phyloP scores from a whole-genome alignment of 2,329 filamentous ascomycete species.

The Claviceps pazoutovae region DNA sequence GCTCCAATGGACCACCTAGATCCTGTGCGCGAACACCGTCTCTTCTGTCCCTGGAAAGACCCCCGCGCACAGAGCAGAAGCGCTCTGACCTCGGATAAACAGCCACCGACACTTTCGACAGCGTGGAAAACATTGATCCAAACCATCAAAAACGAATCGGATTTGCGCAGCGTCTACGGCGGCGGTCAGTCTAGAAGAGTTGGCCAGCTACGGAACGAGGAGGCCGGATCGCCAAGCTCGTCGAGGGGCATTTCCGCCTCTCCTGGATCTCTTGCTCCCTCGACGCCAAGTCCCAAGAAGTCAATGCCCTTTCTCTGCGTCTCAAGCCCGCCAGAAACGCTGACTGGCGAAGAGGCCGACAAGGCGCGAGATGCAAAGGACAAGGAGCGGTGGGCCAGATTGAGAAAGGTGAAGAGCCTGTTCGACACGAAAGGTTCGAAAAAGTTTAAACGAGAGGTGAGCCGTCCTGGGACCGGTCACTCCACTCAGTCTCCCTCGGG shows the following conservation, averaged over 20 bases:
- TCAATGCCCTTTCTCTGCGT: slow-evolving; percentile 4
- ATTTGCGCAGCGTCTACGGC: slow-evolving; percentile 28
- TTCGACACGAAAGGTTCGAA: slow-evolving; percentile 51
- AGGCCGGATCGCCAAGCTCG: not conserved
- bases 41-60: slow-evolving; percentile 74
- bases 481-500: slow-evolving; percentile 11
- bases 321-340: slow-evolving; percentile 6
- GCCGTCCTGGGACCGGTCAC: slow-evolving; percentile 27
- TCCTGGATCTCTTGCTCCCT: slow-evolving; percentile 9
- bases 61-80: slow-evolving; percentile 40
- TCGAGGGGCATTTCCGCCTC: not conserved
- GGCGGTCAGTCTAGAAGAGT: slow-evolving; percentile 17
- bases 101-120: slow-evolving; percentile 21
- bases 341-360: slow-evolving; percentile 26
- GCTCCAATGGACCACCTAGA: slow-evolving; percentile 55
- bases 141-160: slow-evolving; percentile 44
- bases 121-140: slow-evolving; percentile 43
- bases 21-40: slow-evolving; percentile 58
- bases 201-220: slow-evolving; percentile 3
- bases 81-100: slow-evolving; percentile 19
- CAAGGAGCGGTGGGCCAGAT: slow-evolving; percentile 58
- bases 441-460: slow-evolving; percentile 31
- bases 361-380: slow-evolving; percentile 43
- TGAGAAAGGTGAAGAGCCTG: slow-evolving; percentile 57
- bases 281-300: slow-evolving; percentile 4